Base-by-base conservation (phyloP, 805 yeast species). In the Jamesozyma piceae region DNA sequence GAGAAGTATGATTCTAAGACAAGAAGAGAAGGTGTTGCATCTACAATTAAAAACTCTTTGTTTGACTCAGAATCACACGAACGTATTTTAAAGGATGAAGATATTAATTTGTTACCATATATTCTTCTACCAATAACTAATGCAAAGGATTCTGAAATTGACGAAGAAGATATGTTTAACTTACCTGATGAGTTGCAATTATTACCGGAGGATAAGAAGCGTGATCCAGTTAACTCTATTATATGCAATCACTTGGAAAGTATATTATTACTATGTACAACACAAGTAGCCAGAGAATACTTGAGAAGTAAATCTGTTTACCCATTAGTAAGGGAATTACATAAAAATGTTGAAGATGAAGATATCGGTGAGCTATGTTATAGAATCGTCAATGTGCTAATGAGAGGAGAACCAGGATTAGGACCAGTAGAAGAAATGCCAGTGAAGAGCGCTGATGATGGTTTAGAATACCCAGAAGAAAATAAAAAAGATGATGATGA, bases 11-110 rank as follows among this genome's bases (percentile, higher is more conserved):
- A 82, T 55, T 71, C 85, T 13, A 77, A 77, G 53, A 76, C 77
- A 21, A 78, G 97, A 66, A 75, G 97, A 64, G 89, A 83, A 58
- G 97, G 95, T 56, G 89, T 86, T 31, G 94, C 95, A 1, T 82
- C 95, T 4, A 83, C 96, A 2, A 84, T 92, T 52, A 90, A 92
- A 61, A 90, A 90, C 63, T 75, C 90, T 0, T 66, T 90, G 39
- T 90, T 90, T 55, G 95, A 89, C 57, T 69, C 84, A 1, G 75
- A 78, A 33, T 63, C 75, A 29, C 97, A 90, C 58, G 64, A 64
- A 52, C 61, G 58, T 20, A 66, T 90, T 35, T 60, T 87, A 33
- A 68, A 67, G 4, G 82, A 83, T 53, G 77, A 72, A 30, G 64
- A 70, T 8, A 78, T 86, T 44, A 86, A 89, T 51, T 53, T 90